phyloP scores from a whole-genome alignment of 1,139 yeast species.

The Taphrina pruni region DNA sequence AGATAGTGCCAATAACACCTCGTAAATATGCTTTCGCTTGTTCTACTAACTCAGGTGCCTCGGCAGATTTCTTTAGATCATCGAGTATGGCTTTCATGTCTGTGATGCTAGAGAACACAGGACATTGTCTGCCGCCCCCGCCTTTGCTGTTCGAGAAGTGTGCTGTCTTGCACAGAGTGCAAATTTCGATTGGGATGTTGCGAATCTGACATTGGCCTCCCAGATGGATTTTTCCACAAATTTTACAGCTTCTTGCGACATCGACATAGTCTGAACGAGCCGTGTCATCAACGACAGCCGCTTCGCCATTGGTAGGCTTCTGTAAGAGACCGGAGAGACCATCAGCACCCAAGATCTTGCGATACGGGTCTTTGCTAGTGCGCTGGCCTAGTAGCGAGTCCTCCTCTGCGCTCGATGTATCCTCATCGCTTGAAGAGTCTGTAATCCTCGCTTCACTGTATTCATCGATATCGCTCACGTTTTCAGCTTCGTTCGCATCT shows the following conservation, averaged over 20 bases:
- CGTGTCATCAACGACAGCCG: not conserved
- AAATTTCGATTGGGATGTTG: slow-evolving; percentile 33
- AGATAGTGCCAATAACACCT: slow-evolving; percentile 17
- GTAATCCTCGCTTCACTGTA: slow-evolving; percentile 18
- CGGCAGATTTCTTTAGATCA: slow-evolving; percentile 26
- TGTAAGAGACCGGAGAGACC: slow-evolving; percentile 1
- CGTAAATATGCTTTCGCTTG: slow-evolving; percentile 32
- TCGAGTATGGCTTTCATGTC: slow-evolving; percentile 28
- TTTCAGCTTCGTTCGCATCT: not conserved
- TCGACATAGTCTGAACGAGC: not conserved
- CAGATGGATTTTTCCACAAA: slow-evolving; percentile 17
- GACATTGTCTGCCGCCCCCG: slow-evolving; percentile 21
- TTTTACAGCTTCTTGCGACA: slow-evolving; percentile 16
- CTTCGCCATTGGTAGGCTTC: not conserved
- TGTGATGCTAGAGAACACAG: slow-evolving; percentile 16
- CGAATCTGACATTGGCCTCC: slow-evolving; percentile 40
- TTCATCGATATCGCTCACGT: slow-evolving; percentile 10
- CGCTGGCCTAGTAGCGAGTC: not conserved
- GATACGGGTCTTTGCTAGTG: slow-evolving; percentile 3
- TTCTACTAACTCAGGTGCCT: slow-evolving; percentile 32
- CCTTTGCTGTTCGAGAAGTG: slow-evolving; percentile 20
- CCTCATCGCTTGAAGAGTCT: slow-evolving; percentile 14
- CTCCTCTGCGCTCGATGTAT: not conserved
- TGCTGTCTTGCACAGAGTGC: slow-evolving; percentile 26
- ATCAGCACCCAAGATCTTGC: slow-evolving; percentile 9